Evolutionary conservation across 164 flowering plant genomes (phyloP), one percentile per base, ranked within the genome.

Genomic region (Chimonanthus praecox): DNA sequence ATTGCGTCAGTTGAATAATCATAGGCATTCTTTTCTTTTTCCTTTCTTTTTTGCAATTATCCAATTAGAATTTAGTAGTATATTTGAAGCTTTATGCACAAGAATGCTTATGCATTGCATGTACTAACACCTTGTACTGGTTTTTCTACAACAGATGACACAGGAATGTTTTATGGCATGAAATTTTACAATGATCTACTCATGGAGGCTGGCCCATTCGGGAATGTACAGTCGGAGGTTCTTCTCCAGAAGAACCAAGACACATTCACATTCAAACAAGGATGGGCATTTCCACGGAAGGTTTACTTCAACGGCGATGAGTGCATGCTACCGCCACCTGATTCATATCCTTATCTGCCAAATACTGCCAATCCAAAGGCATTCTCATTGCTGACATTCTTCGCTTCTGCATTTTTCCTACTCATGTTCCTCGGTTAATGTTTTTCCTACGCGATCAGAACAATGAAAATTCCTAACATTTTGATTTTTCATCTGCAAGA

Each of bases 241-340:
- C 92, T 90, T 60, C 83, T 92, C 54, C 84, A 77, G 82, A 90
- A 92, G 78, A 85, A 89, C 78, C 71, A 68, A 69, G 60, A 87
- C 50, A 89, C 89, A 9, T 90, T 90, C 76, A 83, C 89, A 4
- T 64, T 90, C 69, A 86, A 86, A 74, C 89, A 92, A 67, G 95
- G 95, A 62, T 92, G 92, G 97, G 95, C 92, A 16, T 89, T 90
- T 73, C 97, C 97, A 4, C 69, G 94, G 49, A 89, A 82, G 79
- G 87, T 92, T 16, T 90, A 92, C 80, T 92, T 92, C 79, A 90
- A 92, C 74, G 95, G 97, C 0, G 94, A 92, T 18, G 94, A 92
- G 72, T 92, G 95, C 85, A 83, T 73, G 86, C 83, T 90, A 73
- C 97, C 97, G 2, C 85, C 94, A 21, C 94, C 95, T 1, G 91